Percentiles rank a stretch among this genome's conserved stretches.
phyloP scores from a whole-genome alignment of 768 basidiomycete genomes.

The Trametes cingulata region DNA sequence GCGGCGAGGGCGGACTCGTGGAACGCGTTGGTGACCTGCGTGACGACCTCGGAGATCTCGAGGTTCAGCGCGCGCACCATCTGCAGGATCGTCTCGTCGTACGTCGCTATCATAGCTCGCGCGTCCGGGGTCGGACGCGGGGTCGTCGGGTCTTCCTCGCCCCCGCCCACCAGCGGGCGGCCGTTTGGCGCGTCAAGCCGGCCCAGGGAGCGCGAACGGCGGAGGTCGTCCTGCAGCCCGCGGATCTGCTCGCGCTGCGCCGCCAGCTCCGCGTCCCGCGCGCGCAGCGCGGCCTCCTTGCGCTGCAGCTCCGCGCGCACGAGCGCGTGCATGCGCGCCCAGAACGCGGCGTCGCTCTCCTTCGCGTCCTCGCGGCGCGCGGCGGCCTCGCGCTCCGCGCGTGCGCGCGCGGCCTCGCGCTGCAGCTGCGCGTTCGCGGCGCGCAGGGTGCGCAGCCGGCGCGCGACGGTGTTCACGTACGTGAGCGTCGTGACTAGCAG shows the following conservation, averaged over 20 bases:
- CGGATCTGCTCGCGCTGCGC: slow-evolving; percentile 19
- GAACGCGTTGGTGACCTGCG: slow-evolving; percentile 21
- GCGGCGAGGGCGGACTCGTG: too few relatives aligned
- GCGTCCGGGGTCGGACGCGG: neutral
- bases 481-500: slow-evolving; percentile 19
- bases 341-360: slow-evolving; percentile 13
- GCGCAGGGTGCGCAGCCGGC: slow-evolving; percentile 10
- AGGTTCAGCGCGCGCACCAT: slow-evolving; percentile 23
- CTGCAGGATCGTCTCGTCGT: slow-evolving; percentile 19
- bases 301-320: slow-evolving; percentile 14
- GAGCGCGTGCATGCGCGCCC: slow-evolving; percentile 20
- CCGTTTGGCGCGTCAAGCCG: neutral
- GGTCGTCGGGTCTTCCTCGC: neutral
- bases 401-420: slow-evolving; percentile 10
- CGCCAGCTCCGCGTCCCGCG: slow-evolving; percentile 14
- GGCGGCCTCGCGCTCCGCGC: slow-evolving; percentile 4
- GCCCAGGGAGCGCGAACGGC: neutral
- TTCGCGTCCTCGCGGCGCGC: slow-evolving; percentile 4
- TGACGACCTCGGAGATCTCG: slow-evolving; percentile 23
- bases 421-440: slow-evolving; percentile 17
- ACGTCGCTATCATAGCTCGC: neutral
- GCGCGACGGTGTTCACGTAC: slow-evolving; percentile 14
- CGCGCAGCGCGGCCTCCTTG: slow-evolving; percentile 8
- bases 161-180: neutral
- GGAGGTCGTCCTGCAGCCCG: slow-evolving; percentile 15